A percentile compares a stretch with the other conserved stretches of the same genome.
These are phyloP conservation scores for Ophiostoma fasciatum DNA, from an alignment of 2,329 filamentous ascomycete genomes.

Conservation along the genomic window DNA sequence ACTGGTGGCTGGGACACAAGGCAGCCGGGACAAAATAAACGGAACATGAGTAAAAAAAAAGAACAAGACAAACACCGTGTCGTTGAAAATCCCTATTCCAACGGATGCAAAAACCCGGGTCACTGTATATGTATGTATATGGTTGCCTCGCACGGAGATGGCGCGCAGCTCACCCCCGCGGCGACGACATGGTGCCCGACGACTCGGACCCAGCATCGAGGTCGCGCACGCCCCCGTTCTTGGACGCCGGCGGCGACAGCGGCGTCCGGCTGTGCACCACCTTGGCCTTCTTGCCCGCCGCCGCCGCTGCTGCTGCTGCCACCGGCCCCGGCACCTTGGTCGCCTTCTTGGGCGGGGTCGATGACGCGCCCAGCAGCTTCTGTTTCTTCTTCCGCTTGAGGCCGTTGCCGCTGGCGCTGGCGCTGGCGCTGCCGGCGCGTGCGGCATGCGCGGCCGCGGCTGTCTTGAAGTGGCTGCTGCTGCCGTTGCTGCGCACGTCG, in stretches of 20 bases:
- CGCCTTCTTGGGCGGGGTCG: slow-evolving; percentile 28
- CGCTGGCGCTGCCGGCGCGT: not conserved
- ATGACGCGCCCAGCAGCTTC: slow-evolving; percentile 15
- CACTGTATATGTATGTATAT: too few relatives aligned
- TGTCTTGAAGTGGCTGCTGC: slow-evolving; percentile 8
- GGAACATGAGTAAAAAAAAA: not conserved
- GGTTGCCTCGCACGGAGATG: too few relatives aligned
- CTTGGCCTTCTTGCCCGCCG: slow-evolving; percentile 31
- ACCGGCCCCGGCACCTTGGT: slow-evolving; percentile 26
- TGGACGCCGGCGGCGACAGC: slow-evolving; percentile 32
- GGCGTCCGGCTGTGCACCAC: slow-evolving; percentile 26
- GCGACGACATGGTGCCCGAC: slow-evolving; percentile 40
- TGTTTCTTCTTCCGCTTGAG: slow-evolving; percentile 10
- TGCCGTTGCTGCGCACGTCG: slow-evolving; percentile 4
- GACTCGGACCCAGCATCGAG: slow-evolving; percentile 34
- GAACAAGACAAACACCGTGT: not conserved
- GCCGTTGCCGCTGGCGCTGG: not conserved
- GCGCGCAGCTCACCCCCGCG: slow-evolving; percentile 21
- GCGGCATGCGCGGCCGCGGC: too few relatives aligned
- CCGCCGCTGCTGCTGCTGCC: slow-evolving; percentile 13
- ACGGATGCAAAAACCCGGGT: too few relatives aligned
- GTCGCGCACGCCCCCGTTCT: slow-evolving; percentile 33
- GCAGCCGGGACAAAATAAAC: not conserved
- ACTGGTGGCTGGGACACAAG: not conserved
- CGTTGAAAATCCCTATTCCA: too few relatives aligned